A percentile compares a stretch with the other conserved stretches of the same genome.
Conservation (phyloP, 1,284 basidiomycete species). For the Gymnopus androsaceus region DNA sequence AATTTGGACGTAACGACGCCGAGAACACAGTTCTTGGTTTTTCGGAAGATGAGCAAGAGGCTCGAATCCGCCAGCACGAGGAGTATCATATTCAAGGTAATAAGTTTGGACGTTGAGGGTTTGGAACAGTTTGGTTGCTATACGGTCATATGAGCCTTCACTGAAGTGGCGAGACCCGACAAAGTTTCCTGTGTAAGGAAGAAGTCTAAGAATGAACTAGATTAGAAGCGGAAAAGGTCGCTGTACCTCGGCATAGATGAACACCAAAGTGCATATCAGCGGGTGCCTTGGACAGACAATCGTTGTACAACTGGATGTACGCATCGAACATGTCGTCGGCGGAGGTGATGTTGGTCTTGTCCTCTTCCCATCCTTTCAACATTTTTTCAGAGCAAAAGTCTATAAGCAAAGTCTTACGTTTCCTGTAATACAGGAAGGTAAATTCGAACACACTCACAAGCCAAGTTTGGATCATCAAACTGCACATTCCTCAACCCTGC, state of each 20-base stretch:
- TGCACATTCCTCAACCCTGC: slow-evolving; percentile 41
- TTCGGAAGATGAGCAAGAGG: slow-evolving; percentile 7
- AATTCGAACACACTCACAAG: slow-evolving; percentile 24
- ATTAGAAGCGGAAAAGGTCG: slow-evolving; percentile 14
- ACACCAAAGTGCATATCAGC: slow-evolving; percentile 42
- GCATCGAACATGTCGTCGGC: slow-evolving; percentile 33
- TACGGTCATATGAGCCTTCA: slow-evolving; percentile 44
- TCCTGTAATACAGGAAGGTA: slow-evolving; percentile 29
- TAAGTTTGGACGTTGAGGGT: slow-evolving; percentile 15
- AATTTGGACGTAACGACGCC: slow-evolving; percentile 10
- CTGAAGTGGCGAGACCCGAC: slow-evolving; percentile 36
- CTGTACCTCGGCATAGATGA: slow-evolving; percentile 45
- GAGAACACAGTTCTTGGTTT: slow-evolving; percentile 6
- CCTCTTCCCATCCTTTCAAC: slow-evolving; percentile 11
- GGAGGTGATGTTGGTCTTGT: slow-evolving; percentile 20
- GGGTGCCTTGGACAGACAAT: slow-evolving; percentile 33
- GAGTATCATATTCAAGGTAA: slow-evolving; percentile 18
- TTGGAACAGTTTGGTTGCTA: slow-evolving; percentile 29
- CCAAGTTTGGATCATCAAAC: slow-evolving; percentile 35
- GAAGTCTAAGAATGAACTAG: background rate
- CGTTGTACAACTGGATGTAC: slow-evolving; percentile 38
- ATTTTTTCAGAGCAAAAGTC: slow-evolving; percentile 13
- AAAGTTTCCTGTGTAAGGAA: slow-evolving; percentile 2
- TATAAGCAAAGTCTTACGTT: background rate
- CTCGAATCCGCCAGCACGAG: slow-evolving; percentile 16